Evolutionary conservation across 106 monocot species (phyloP).

Genomic region (Iris macrosiphon): DNA sequence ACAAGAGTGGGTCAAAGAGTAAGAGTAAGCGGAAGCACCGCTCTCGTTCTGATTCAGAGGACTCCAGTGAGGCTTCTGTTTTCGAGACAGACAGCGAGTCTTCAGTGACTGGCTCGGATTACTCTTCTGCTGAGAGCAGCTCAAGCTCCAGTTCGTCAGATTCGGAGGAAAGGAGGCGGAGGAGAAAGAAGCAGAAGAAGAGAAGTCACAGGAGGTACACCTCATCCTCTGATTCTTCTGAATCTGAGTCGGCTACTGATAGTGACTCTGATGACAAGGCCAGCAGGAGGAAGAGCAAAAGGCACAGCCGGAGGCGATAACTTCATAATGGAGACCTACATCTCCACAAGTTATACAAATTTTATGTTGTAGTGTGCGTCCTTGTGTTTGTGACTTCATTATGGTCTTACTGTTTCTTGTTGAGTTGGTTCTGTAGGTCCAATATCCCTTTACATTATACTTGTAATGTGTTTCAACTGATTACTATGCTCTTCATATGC

Average conservation of each 20-base stretch:
- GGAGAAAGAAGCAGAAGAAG: constrained; percentile 54
- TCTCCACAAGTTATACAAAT: no score
- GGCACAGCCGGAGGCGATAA: constrained; percentile 44
- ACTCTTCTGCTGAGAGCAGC: constrained; percentile 61
- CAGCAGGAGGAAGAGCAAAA: constrained; percentile 53
- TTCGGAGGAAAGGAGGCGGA: constrained; percentile 39
- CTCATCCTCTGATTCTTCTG: constrained; percentile 53
- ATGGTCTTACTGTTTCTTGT: no score
- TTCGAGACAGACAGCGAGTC: constrained; percentile 65
- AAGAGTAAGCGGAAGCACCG: constrained; percentile 85
- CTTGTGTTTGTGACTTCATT: no score
- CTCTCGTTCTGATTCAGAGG: constrained; percentile 33
- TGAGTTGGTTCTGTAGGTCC: no score
- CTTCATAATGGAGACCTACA: no score
- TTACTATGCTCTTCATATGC: no score
- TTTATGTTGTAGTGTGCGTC: no score
- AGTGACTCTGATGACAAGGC: constrained; percentile 57
- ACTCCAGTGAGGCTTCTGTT: constrained; percentile 58
- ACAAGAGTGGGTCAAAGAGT: constrained; percentile 35
- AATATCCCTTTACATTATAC: no score
- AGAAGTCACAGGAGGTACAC: constrained; percentile 26
- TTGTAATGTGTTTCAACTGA: no score
- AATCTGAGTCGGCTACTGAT: constrained; percentile 56
- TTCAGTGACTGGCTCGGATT: constrained; percentile 42
- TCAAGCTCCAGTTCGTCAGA: constrained; percentile 70